Conservation (phyloP, 805 yeast genomes). For the Candida sanyiensis region DNA sequence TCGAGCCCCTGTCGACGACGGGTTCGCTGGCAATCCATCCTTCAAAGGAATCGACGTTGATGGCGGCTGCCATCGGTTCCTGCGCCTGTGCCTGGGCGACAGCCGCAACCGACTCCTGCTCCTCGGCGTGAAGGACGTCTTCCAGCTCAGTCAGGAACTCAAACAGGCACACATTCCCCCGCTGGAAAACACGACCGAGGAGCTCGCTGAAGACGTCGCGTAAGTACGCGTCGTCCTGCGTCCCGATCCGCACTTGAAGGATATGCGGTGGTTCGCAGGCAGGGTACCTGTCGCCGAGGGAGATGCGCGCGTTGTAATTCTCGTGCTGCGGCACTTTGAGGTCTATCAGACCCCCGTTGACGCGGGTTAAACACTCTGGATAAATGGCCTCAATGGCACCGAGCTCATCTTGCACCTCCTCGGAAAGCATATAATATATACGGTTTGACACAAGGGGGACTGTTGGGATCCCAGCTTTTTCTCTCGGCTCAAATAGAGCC, state of each 20-base stretch:
- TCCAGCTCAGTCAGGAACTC: conserved; percentile 69
- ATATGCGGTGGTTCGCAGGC: conserved; percentile 51
- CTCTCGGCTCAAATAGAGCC: no score
- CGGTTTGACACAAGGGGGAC: no score
- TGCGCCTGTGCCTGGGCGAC: conserved; percentile 7
- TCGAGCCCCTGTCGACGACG: conserved; percentile 75
- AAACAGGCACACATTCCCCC: conserved; percentile 72
- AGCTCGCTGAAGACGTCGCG: conserved; percentile 43
- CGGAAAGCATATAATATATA: no score
- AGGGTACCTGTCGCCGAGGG: conserved; percentile 73
- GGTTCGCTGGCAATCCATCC: conserved; percentile 80
- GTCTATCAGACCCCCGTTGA: conserved; percentile 35
- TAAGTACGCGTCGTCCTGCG: conserved; percentile 40
- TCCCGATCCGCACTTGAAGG: conserved; percentile 44
- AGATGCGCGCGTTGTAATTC: conserved; percentile 53
- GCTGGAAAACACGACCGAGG: conserved; percentile 44
- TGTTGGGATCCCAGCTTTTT: no score
- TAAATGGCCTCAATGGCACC: conserved; percentile 84
- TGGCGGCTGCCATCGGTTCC: conserved; percentile 7
- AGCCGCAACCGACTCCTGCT: conserved; percentile 15
- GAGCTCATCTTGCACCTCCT: conserved; percentile 64
- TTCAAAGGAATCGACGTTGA: conserved; percentile 41
- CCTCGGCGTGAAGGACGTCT: conserved; percentile 39
- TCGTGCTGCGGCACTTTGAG: conserved; percentile 59
- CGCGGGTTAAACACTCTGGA: conserved; percentile 49